Base-by-base conservation (phyloP, 768 basidiomycete genomes). In the Leccinellum rugosiceps region DNA sequence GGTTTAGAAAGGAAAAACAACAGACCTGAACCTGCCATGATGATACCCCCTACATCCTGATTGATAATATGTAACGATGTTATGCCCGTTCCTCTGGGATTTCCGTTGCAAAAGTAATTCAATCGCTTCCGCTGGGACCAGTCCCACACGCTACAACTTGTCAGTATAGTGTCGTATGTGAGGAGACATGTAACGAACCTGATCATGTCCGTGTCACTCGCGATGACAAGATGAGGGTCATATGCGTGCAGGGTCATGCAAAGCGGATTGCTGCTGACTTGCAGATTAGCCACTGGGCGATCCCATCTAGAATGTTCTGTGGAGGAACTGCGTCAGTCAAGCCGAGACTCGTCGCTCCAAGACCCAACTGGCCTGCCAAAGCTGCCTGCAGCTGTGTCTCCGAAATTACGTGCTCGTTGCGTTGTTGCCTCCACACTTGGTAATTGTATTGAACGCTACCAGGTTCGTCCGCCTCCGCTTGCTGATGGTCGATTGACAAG, bases 381-480 rank as follows among this genome's bases (percentile, higher is more conserved):
- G 82, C 77, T 30, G 86, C 83, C 65, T 94, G 88, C 14, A 80
- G 73, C 54, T 80, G 75, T 4, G 91, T 93, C 65, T 89, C 85
- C 31, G 78, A 72, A 19, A 85, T 77, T 50, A 94, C 82, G 56
- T 84, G 79, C 63, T 98, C 94, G 65, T 97, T 97, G 52, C 94
- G 85, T 61, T 88, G 82, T 64, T 95, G 89, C 60, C 95, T 80
- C 95, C 95, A 98, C 0, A 94, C 84, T 66, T 97, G 95, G 67
- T 96, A 90, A 66, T 97, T 98, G 67, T 95, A 98, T 62, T 89
- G 86, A 31, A 90, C 76, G 62, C 92, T 95, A 2, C 97, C 97
- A 23, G 96, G 94, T 70, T 99, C 97, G 68, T 98, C 95, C 2
- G 87, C 87, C 68, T 98, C 96, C 7, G 91, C 84, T 84, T 93